Percentiles rank a stretch among this genome's conserved stretches.
Conservation (phyloP, 2,329 filamentous ascomycete genomes). For the Calonectria pseudoturangicola region DNA sequence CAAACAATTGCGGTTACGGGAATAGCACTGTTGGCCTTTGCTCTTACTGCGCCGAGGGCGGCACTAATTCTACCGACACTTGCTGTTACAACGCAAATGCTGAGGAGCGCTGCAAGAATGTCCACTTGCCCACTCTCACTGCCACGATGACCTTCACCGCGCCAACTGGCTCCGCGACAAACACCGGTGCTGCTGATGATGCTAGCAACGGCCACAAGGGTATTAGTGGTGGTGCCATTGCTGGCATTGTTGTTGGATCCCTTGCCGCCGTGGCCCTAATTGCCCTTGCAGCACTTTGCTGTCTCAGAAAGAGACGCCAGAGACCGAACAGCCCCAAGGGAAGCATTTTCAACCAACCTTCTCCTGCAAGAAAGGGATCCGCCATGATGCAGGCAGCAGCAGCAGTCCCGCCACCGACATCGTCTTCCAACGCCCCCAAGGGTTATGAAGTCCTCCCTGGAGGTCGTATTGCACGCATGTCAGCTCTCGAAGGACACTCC, state of each 20-base stretch:
- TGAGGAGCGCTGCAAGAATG: conserved; percentile 82
- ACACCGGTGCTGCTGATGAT: conserved; percentile 42
- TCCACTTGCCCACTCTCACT: conserved; percentile 86
- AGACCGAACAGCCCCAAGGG: conserved; percentile 77
- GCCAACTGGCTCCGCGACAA: conserved; percentile 64
- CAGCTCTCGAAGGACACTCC: conserved; percentile 87
- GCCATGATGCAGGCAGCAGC: conserved; percentile 62
- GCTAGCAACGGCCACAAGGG: conserved; percentile 54
- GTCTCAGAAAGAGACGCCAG: conserved; percentile 71
- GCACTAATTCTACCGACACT: conserved; percentile 93
- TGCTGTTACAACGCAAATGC: conserved; percentile 91
- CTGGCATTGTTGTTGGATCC: conserved; percentile 90
- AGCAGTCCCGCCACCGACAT: conserved; percentile 28
- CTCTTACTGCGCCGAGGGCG: conserved; percentile 88
- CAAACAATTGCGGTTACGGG: conserved; percentile 89
- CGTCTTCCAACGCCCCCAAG: conserved; percentile 59
- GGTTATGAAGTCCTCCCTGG: conserved; percentile 87
- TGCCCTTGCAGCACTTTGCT: conserved; percentile 81
- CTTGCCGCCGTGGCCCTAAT: conserved; percentile 82
- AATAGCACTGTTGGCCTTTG: conserved; percentile 85
- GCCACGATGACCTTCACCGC: conserved; percentile 78
- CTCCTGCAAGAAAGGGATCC: conserved; percentile 76
- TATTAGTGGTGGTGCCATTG: conserved; percentile 90
- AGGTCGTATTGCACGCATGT: conserved; percentile 95
- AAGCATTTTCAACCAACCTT: conserved; percentile 92